Conservation (phyloP, 1,139 yeast genomes). For the Yamadazyma atmosphaerica region DNA sequence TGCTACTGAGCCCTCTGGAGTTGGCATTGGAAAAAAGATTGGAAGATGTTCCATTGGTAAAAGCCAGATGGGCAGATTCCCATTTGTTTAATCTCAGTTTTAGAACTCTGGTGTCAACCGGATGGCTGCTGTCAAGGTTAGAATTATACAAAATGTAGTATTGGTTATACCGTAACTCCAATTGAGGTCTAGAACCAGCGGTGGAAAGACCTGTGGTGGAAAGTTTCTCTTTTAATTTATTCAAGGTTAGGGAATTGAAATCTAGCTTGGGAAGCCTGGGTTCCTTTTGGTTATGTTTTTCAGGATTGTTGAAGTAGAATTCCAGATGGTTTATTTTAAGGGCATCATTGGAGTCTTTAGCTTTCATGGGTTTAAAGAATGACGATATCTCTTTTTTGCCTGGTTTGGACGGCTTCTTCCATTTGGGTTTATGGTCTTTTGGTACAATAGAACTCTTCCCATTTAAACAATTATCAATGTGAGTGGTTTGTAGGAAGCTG, state of each 20-base stretch:
- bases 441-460: constrained; percentile 19
- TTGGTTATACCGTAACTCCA: constrained; percentile 75
- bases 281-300: constrained; percentile 25
- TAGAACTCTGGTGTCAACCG: constrained; percentile 56
- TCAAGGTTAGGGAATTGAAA: constrained; percentile 56
- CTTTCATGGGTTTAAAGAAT: constrained; percentile 27
- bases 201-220: constrained; percentile 55
- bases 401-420: constrained; percentile 10
- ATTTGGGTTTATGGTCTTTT: constrained; percentile 8
- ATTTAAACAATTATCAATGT: constrained; percentile 68
- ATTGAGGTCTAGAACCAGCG: constrained; percentile 59
- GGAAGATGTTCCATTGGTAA: constrained; percentile 19
- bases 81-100: constrained; percentile 61
- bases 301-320: constrained; percentile 32
- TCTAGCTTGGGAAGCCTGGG: constrained; percentile 59
- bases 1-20: constrained; percentile 20
- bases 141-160: constrained; percentile 82
- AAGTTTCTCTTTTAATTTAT: constrained; percentile 64
- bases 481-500: constrained; percentile 58
- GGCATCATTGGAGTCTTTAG: constrained; percentile 6
- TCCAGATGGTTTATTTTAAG: constrained; percentile 21
- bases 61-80: constrained; percentile 57
- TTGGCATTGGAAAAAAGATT: constrained; percentile 27
- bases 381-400: constrained; percentile 25
- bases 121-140: constrained; percentile 74